Evolutionary conservation across 1,139 yeast genomes (phyloP).

Genomic region (Blastobotrys aristatus): DNA sequence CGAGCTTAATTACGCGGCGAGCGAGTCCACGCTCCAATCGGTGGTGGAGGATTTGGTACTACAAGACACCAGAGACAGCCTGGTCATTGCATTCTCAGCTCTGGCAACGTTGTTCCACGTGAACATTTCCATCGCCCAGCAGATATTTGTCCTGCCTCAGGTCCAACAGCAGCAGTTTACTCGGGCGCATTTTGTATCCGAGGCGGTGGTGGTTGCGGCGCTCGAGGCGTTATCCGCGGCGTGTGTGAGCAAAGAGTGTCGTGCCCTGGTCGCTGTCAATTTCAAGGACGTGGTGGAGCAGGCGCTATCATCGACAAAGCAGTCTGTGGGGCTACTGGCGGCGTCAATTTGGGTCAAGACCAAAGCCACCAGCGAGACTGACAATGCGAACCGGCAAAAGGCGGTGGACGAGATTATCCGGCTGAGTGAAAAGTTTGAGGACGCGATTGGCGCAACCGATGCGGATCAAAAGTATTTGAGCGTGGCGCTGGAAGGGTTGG

Average conservation of each 20-base stretch:
- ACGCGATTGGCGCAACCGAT: constrained; percentile 19
- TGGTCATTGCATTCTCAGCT: constrained; percentile 53
- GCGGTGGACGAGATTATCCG: constrained; percentile 24
- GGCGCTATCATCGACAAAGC: constrained; percentile 24
- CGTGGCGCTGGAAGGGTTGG: constrained; percentile 37
- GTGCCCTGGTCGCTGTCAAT: constrained; percentile 29
- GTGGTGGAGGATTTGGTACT: constrained; percentile 19
- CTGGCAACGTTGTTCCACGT: constrained; percentile 69
- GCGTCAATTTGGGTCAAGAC: constrained; percentile 36
- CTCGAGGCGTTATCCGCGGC: constrained; percentile 35
- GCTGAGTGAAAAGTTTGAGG: constrained; percentile 32
- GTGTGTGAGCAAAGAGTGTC: constrained; percentile 32
- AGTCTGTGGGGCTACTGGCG: constrained; percentile 30
- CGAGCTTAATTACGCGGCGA: constrained; percentile 18
- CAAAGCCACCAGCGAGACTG: constrained; percentile 26
- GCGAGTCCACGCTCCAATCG: constrained; percentile 16
- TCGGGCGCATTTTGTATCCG: constrained; percentile 20
- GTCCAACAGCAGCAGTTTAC: constrained; percentile 23
- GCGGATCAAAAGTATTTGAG: constrained; percentile 17
- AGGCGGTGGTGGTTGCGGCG: constrained; percentile 26
- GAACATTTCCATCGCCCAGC: constrained; percentile 24
- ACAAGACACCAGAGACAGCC: constrained; percentile 18
- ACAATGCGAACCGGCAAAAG: constrained; percentile 15
- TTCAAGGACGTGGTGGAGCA: constrained; percentile 27
- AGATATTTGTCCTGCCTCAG: constrained; percentile 22